Evolutionary conservation across 495 filamentous ascomycete species (phyloP), one percentile per base, ranked within the genome.

Genomic region (Penicillium pulvis): DNA sequence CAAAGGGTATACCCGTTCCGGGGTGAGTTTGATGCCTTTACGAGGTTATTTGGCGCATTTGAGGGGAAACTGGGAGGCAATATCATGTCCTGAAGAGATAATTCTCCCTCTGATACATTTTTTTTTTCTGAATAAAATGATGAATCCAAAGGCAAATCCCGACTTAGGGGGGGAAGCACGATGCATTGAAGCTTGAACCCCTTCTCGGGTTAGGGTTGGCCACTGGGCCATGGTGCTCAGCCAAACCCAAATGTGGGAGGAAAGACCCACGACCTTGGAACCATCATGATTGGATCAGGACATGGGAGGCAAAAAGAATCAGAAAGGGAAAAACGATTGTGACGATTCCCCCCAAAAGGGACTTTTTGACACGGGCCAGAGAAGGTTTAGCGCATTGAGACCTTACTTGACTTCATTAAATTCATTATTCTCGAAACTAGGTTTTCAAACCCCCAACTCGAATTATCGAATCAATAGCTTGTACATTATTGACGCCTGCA

Each of bases 1-100:
- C 73, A 73, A 74, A 71, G 71, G 67, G 65, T 71, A 70, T 71
- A 70, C 70, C 70, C 70, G 71, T 66, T 60, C 66, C 61, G 66
- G 68, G 69, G 67, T 62, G 17, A 26, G 35, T 28, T 30, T 46
- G 26, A 51, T 19, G 26, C 26, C 33, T 20, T 51, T 11, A 4
- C 5, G 2, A 12, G 6, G 11, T 4, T n/a, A 35, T n/a, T 35
- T 35, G 0, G 35, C 10, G 4, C 4, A 28, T 28, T 28, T 28
- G 3, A 2, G 28, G 0, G 0, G 3, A 28, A 0, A 28, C 28
- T 5, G 4, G 28, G 28, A 4, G 23, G n/a, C 9, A 11, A 46
- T 17, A 46, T 46, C 2, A 17, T 46, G 24, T 46, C 4, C 3
- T 46, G 19, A 17, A 6, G n/a, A 6, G 44, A 46, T 24, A 19